phyloP scores from a whole-genome alignment of 306 rosid species.

The Malus orientalis region DNA sequence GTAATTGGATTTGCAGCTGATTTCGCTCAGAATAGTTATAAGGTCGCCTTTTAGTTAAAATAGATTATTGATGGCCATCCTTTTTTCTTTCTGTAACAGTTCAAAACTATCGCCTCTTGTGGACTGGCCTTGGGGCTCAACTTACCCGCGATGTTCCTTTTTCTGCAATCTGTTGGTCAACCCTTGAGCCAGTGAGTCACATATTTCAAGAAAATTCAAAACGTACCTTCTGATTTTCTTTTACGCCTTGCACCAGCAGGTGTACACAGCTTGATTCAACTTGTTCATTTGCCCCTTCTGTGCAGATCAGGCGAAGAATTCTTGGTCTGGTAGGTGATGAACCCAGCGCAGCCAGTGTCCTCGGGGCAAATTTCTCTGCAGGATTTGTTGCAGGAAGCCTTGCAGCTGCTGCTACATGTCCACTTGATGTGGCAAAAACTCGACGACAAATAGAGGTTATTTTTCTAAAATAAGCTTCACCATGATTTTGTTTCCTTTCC shows the following conservation, averaged over 20 bases:
- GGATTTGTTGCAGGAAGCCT: slow-evolving; percentile 84
- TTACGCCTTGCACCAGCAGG: slow-evolving; percentile 12
- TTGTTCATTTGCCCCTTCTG: background rate
- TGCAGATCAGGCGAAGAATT: slow-evolving; percentile 60
- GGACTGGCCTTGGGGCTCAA: slow-evolving; percentile 99
- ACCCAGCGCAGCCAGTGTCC: slow-evolving; percentile 43
- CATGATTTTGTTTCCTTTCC: background rate
- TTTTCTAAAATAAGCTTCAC: slow-evolving; percentile 11
- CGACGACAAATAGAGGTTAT: slow-evolving; percentile 87
- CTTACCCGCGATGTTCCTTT: slow-evolving; percentile 91
- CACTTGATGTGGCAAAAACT: slow-evolving; percentile 90
- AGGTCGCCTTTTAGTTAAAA: slow-evolving; percentile 4
- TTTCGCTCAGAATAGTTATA: background rate
- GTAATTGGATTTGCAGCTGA: background rate
- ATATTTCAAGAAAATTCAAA: slow-evolving; percentile 1
- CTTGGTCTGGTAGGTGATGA: slow-evolving; percentile 52
- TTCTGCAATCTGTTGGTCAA: slow-evolving; percentile 95
- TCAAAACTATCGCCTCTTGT: slow-evolving; percentile 56
- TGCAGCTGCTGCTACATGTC: slow-evolving; percentile 90
- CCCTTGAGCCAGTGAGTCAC: slow-evolving; percentile 81
- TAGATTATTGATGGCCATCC: background rate
- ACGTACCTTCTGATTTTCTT: background rate
- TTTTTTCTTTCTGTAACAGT: slow-evolving; percentile 30
- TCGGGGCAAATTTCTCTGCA: slow-evolving; percentile 81
- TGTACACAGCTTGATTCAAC: slow-evolving; percentile 18